Base-by-base conservation (phyloP, 495 filamentous ascomycete genomes). In the Opeltia flavorubescens region DNA sequence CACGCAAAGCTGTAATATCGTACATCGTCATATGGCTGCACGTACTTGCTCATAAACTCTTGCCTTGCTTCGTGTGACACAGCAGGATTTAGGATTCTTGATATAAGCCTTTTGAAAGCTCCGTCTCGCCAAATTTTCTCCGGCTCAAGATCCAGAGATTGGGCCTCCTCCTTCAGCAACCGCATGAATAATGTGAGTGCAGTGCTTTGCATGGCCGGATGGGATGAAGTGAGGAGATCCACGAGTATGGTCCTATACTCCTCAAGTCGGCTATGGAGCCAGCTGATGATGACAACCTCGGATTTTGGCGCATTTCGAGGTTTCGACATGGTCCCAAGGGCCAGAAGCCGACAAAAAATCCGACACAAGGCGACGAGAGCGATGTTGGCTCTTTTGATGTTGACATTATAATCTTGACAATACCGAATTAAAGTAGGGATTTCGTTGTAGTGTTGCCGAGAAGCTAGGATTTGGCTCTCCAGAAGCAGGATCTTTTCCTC, bases 371-470 rank as follows among this genome's bases (percentile, higher is more conserved):
- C 77, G 15, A 94, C 81, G 0, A 81, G 76, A 0, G 86, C 84
- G 18, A 78, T 66, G 8, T 82, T 55, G 18, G 47, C 41, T 8
- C 65, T 63, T 21, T 64, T 61, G 11, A 60, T 55, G 8, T 59
- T 29, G 0, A 64, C 52, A 5, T 68, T 61, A 15, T 74, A 62
- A 20, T 65, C 60, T 60, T 74, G 66, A 21, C 23, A 28, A 18
- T 49, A 44, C 7, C 70, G 69, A 29, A 93, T 67, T 33, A 96
- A 63, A 0, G 68, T 78, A 7, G 79, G 78, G 56, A 95, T 93
- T 54, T 91, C 87, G 67, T 98, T 95, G 70, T 91, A 95, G 61
- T 94, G 71, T 59, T 84, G 84, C 49, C 80, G 81, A 23, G 86
- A 93, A 60, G 89, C 78, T 48, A 81, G 69, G 40, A 94, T 83